A percentile compares a stretch with the other conserved stretches of the same genome.
phyloP scores from a whole-genome alignment of 2,329 filamentous ascomycete species.

The Colletotrichum sp. region DNA sequence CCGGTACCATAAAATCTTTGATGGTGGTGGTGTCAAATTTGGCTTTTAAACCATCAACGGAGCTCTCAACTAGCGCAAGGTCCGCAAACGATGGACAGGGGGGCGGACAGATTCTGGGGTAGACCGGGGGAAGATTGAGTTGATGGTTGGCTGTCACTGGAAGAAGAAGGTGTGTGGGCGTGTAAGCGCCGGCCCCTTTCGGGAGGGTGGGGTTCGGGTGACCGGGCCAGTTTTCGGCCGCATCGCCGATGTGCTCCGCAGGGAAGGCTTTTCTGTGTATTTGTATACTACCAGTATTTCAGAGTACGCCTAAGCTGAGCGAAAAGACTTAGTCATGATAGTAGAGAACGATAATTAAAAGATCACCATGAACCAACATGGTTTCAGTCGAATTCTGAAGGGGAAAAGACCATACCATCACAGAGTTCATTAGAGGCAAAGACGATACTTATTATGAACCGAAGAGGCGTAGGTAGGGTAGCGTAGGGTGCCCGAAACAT shows the following conservation, averaged over 20 bases:
- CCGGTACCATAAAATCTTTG: not conserved
- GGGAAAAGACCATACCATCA: not conserved
- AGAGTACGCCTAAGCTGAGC: not conserved
- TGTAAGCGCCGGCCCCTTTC: not conserved
- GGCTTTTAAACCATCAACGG: not conserved
- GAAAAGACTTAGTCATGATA: not conserved
- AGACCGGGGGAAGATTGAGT: not conserved
- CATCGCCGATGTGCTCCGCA: not conserved
- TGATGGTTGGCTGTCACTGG: not conserved
- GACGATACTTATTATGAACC: not conserved
- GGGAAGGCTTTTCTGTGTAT: not conserved
- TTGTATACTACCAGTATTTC: not conserved
- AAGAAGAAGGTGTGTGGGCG: not conserved
- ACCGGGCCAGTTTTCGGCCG: not conserved
- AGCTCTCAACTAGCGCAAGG: not conserved
- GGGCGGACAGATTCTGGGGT: not conserved
- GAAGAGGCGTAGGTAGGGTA: not conserved
- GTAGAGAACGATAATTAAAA: not conserved
- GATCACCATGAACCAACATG: too few species aligned
- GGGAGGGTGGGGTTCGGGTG: not conserved
- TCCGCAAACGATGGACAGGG: not conserved
- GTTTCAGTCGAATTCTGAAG: fast-evolving
- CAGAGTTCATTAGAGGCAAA: not conserved
- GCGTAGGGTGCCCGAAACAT: not conserved
- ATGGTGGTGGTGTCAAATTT: not conserved